Conservation (phyloP, 1,284 basidiomycete genomes). For the Malassezia pachydermatis region DNA sequence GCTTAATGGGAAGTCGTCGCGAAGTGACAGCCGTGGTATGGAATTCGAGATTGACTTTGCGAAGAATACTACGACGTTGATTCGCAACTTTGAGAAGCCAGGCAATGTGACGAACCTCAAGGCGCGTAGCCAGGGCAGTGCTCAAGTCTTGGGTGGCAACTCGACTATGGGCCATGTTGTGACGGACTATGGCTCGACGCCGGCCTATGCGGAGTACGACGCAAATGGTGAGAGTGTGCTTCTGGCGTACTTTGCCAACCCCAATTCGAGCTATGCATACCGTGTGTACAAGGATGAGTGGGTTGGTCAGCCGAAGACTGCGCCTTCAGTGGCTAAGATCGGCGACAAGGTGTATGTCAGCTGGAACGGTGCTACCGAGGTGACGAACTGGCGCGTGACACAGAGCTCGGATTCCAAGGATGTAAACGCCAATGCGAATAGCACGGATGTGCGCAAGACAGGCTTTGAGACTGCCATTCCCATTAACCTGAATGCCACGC, state of each 20-base stretch:
- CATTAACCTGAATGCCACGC: not conserved
- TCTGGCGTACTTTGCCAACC: not conserved
- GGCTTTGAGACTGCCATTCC: not conserved
- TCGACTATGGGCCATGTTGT: slow-evolving; percentile 42
- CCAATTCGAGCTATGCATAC: not conserved
- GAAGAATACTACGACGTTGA: not conserved
- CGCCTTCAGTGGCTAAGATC: not conserved
- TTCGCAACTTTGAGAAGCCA: not conserved
- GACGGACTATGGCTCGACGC: not conserved
- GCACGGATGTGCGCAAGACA: too few species aligned
- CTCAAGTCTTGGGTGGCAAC: not conserved
- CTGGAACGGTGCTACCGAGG: not conserved
- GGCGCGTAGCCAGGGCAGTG: not conserved
- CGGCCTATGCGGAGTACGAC: not conserved
- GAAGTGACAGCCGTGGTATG: not conserved
- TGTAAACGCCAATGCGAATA: too few species aligned
- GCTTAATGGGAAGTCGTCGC: too few species aligned
- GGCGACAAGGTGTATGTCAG: not conserved
- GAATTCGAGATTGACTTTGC: not conserved
- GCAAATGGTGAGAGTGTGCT: not conserved
- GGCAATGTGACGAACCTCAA: not conserved
- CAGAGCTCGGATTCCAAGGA: too few species aligned
- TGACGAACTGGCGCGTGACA: not conserved
- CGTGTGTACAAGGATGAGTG: not conserved
- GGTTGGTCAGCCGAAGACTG: not conserved